These are phyloP conservation scores for Ceriops tagal DNA, from an alignment of 345 rosid genomes.

Conservation along the genomic window DNA sequence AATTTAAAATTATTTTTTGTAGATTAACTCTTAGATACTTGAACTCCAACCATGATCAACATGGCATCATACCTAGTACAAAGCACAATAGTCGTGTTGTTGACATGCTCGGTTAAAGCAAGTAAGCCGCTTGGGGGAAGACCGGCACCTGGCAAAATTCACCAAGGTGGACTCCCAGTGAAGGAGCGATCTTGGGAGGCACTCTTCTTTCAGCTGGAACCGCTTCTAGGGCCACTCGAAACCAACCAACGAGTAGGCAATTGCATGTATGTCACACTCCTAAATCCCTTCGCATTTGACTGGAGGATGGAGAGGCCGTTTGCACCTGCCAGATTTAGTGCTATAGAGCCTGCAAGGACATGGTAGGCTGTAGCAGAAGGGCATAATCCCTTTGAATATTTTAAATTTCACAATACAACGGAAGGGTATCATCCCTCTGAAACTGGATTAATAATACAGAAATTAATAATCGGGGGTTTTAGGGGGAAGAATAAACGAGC, in stretches of 20 bases:
- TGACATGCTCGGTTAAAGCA: constrained; percentile 62
- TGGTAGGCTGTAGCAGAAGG: no score
- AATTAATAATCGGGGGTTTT: no score
- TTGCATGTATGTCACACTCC: constrained; percentile 58
- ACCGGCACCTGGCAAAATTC: constrained; percentile 48
- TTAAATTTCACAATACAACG: no score
- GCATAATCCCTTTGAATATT: no score
- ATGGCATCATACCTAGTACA: constrained; percentile 49
- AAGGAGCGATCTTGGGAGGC: constrained; percentile 69
- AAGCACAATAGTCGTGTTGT: constrained; percentile 72
- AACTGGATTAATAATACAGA: no score
- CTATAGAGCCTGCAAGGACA: no score
- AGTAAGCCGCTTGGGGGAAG: constrained; percentile 65
- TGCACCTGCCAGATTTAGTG: no score
- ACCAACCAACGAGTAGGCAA: constrained; percentile 52
- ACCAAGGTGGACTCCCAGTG: constrained; percentile 30
- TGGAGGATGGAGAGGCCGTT: constrained; percentile 49
- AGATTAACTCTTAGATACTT: constrained; percentile 26
- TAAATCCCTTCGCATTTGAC: constrained; percentile 52
- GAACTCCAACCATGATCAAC: constrained; percentile 39
- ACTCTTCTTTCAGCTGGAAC: constrained; percentile 68
- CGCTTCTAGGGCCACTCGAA: constrained; percentile 57
- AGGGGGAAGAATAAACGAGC: no score
- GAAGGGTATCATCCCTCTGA: no score
- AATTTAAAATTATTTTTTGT: no score